phyloP scores from a whole-genome alignment of 108 stramenopile species.

The Cyclotella baltica region DNA sequence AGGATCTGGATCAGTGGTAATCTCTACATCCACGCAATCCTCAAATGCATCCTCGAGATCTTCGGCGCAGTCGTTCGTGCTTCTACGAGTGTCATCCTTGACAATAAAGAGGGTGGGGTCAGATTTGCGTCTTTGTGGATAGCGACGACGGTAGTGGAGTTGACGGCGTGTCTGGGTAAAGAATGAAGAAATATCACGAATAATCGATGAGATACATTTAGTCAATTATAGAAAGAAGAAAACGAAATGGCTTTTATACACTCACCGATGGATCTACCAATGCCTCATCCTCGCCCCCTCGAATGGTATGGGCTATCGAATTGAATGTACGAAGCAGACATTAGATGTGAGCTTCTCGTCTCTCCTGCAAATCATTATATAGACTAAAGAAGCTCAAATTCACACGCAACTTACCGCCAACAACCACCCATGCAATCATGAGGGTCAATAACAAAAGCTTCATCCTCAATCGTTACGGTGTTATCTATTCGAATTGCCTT shows the following conservation, averaged over 20 bases:
- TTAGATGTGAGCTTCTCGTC: neutral
- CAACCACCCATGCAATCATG: neutral
- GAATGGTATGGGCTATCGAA: neutral
- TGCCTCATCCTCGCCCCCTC: neutral
- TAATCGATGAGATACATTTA: neutral
- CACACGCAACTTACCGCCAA: neutral
- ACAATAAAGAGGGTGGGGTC: neutral
- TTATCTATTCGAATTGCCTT: neutral
- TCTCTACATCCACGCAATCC: slow-evolving; percentile 6
- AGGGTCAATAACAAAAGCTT: neutral
- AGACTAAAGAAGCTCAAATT: neutral
- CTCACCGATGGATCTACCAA: slow-evolving; percentile 9
- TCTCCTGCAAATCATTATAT: neutral
- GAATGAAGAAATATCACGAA: neutral
- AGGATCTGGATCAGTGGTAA: neutral
- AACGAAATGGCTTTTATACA: too few species aligned
- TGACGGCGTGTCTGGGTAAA: neutral
- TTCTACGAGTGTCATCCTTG: neutral
- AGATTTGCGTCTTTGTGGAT: slow-evolving; percentile 6
- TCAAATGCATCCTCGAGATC: neutral
- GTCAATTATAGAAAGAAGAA: neutral
- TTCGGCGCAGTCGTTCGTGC: neutral
- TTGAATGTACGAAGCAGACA: neutral
- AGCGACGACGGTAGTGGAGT: slow-evolving; percentile 1
- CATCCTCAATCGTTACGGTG: neutral